Conservation (phyloP, 2,329 filamentous ascomycete species). For the Alternaria postmessia region DNA sequence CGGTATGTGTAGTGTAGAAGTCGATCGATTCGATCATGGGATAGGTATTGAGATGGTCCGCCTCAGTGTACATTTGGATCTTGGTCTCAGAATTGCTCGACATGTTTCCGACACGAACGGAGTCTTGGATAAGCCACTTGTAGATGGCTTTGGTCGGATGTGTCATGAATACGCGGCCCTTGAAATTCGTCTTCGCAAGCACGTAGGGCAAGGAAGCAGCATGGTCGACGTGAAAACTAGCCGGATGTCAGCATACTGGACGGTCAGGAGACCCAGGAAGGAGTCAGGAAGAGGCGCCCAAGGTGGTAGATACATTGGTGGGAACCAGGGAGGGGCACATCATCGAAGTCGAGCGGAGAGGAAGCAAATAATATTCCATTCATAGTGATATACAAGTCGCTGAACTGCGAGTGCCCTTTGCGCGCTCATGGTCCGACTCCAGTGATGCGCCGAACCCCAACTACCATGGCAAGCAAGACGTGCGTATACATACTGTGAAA, state of each 20-base stretch:
- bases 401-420: conserved; percentile 28
- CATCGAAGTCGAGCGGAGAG: conserved; percentile 46
- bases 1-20: conserved; percentile 97
- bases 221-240: conserved; percentile 96
- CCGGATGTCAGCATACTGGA: conserved; percentile 28
- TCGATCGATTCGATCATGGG: conserved; percentile 96
- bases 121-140: conserved; percentile 99
- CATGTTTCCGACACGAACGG: conserved; percentile 83
- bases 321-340: conserved; percentile 40
- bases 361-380: conserved; percentile 53
- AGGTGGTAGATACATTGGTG: conserved; percentile 27
- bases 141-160: conserved; percentile 99
- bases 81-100: conserved; percentile 68
- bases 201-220: conserved; percentile 99
- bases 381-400: conserved; percentile 50
- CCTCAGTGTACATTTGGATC: conserved; percentile 85
- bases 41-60: conserved; percentile 93
- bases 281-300: conserved; percentile 4
- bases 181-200: conserved; percentile 96
- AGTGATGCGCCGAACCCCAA: conserved; percentile 43
- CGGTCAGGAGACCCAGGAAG: background rate
- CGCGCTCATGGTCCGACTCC: conserved; percentile 37
- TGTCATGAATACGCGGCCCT: conserved; percentile 97
- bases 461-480: conserved; percentile 26
- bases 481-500: conserved; percentile 88